phyloP scores from a whole-genome alignment of 768 basidiomycete genomes.

The Leccinum boreale region DNA sequence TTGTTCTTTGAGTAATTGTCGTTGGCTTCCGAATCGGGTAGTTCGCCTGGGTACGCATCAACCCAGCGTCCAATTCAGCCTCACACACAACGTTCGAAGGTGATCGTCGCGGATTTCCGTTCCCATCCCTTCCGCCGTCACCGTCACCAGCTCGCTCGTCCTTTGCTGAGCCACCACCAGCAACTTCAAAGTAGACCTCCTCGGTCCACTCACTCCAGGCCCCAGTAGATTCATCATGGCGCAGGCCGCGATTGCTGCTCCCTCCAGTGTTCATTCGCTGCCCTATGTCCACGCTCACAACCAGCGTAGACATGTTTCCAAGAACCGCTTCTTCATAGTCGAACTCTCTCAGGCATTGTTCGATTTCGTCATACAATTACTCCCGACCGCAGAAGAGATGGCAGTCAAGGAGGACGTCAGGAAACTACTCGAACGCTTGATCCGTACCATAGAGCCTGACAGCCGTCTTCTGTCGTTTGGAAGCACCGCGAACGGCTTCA shows the following conservation, averaged over 20 bases:
- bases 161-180: conserved; percentile 2
- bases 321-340: conserved; percentile 61
- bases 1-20: conserved; percentile 3
- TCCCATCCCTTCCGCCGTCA: conserved; percentile 15
- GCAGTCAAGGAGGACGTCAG: conserved; percentile 95
- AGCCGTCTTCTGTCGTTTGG: conserved; percentile 91
- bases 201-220: neutral
- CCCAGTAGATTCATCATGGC: conserved; percentile 20
- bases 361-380: conserved; percentile 89
- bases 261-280: conserved; percentile 21
- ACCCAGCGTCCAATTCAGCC: conserved; percentile 14
- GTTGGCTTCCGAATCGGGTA: conserved; percentile 27
- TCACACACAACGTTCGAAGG: conserved; percentile 15
- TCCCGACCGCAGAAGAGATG: conserved; percentile 88
- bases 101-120: conserved; percentile 29
- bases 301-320: conserved; percentile 37
- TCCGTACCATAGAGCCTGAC: conserved; percentile 90
- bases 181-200: conserved; percentile 1
- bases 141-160: conserved; percentile 6
- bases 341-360: conserved; percentile 90
- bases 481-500: conserved; percentile 96
- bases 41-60: conserved; percentile 14
- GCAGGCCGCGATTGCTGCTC: conserved; percentile 25
- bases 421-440: conserved; percentile 91
- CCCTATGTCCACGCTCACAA: conserved; percentile 33